phyloP scores from a whole-genome alignment of 2,329 filamentous ascomycete genomes.

The Paraphoma sp. region DNA sequence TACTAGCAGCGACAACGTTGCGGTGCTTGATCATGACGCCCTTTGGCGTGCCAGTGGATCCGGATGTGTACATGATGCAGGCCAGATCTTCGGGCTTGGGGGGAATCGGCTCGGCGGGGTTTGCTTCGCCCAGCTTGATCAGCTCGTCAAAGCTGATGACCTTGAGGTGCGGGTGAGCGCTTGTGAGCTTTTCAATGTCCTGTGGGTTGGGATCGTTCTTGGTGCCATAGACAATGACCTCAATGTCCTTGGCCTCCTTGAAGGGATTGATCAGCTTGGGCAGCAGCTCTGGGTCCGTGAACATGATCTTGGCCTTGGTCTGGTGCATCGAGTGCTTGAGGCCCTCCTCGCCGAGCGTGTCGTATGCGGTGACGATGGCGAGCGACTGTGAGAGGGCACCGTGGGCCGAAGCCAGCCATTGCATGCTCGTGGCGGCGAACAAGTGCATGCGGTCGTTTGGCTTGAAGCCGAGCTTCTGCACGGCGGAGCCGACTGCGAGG shows the following conservation, averaged over 20 bases:
- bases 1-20: slow-evolving; percentile 79
- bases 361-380: slow-evolving; percentile 92
- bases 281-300: slow-evolving; percentile 79
- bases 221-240: slow-evolving; percentile 66
- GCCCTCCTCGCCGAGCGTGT: slow-evolving; percentile 85
- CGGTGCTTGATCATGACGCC: slow-evolving; percentile 84
- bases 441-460: slow-evolving; percentile 76
- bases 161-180: slow-evolving; percentile 57
- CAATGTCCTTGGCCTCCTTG: slow-evolving; percentile 62
- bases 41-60: slow-evolving; percentile 88
- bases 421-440: slow-evolving; percentile 79
- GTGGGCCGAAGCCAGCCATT: slow-evolving; percentile 87
- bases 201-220: slow-evolving; percentile 59
- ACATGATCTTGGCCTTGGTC: slow-evolving; percentile 82
- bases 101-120: slow-evolving; percentile 73
- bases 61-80: slow-evolving; percentile 85
- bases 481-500: slow-evolving; percentile 72
- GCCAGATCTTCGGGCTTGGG: slow-evolving; percentile 79
- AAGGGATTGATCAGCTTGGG: slow-evolving; percentile 61
- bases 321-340: slow-evolving; percentile 86
- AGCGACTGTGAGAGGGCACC: slow-evolving; percentile 83
- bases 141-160: slow-evolving; percentile 20
- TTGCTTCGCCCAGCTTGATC: slow-evolving; percentile 61
- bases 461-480: slow-evolving; percentile 75
- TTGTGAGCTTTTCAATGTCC: slow-evolving; percentile 62